These are phyloP conservation scores for Eruca vesicaria DNA, from an alignment of 441 rosid genomes.

Conservation along the genomic window DNA sequence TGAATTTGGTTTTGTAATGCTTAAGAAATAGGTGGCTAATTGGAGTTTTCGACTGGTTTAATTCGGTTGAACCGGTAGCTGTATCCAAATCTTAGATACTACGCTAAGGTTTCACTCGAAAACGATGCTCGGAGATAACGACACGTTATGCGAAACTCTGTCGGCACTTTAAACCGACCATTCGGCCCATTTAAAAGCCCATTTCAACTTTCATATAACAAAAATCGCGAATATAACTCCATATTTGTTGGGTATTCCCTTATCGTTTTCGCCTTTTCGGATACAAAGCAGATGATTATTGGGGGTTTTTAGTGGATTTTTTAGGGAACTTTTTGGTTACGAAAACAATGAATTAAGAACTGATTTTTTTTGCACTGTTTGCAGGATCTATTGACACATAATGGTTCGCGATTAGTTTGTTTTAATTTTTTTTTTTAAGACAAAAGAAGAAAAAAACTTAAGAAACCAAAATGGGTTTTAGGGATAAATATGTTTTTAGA, in stretches of 20 bases:
- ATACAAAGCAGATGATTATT: not conserved
- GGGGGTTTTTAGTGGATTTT: too few species aligned
- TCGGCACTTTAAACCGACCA: slow-evolving; percentile 11
- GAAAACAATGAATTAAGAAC: too few species aligned
- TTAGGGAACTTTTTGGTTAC: too few species aligned
- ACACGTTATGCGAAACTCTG: slow-evolving; percentile 24
- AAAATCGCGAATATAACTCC: not conserved
- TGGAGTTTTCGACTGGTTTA: not conserved
- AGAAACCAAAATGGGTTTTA: too few species aligned
- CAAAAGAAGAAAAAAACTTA: too few species aligned
- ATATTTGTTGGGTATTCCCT: not conserved
- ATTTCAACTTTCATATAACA: not conserved
- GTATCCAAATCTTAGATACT: not conserved
- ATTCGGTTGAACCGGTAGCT: not conserved
- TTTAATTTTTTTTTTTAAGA: too few species aligned
- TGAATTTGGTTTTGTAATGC: not conserved
- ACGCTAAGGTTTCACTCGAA: not conserved
- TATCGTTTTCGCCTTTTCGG: not conserved
- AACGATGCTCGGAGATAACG: not conserved
- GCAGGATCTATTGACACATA: too few species aligned
- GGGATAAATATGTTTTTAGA: too few species aligned
- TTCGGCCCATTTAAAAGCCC: slow-evolving; percentile 8
- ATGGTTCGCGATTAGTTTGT: too few species aligned
- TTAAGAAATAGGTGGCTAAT: not conserved
- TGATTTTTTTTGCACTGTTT: too few species aligned